A percentile compares a stretch with the other conserved stretches of the same genome.
Evolutionary conservation across 1,139 yeast genomes (phyloP).

Genomic region (Chernovozyma aurita): DNA sequence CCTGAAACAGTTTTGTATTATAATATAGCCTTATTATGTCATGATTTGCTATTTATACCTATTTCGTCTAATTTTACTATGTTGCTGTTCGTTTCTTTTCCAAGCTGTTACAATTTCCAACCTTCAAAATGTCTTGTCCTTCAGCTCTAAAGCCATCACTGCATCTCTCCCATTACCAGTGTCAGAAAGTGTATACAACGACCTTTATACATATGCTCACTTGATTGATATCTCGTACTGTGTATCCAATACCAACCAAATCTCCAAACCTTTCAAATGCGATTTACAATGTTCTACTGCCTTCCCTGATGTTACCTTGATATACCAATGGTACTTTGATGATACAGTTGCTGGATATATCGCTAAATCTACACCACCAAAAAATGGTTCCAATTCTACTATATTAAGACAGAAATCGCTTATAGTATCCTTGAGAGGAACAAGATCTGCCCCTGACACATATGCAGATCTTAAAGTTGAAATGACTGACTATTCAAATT

Average conservation of each 20-base stretch:
- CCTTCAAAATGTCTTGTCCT: too few species aligned
- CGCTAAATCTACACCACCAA: slow-evolving; percentile 23
- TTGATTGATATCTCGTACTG: slow-evolving; percentile 49
- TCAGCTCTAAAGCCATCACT: background rate
- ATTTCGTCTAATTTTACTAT: too few species aligned
- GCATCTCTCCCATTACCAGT: slow-evolving; percentile 1
- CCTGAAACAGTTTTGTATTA: too few species aligned
- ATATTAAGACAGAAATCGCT: slow-evolving; percentile 16
- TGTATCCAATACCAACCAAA: slow-evolving; percentile 30
- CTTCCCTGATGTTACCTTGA: slow-evolving; percentile 39
- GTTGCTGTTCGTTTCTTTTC: too few species aligned
- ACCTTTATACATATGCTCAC: slow-evolving; percentile 41
- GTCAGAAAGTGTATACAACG: slow-evolving; percentile 4
- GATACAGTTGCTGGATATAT: slow-evolving; percentile 38
- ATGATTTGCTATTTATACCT: too few species aligned
- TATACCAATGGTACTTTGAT: slow-evolving; percentile 45
- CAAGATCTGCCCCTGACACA: slow-evolving; percentile 44
- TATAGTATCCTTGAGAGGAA: slow-evolving; percentile 43
- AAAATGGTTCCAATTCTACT: slow-evolving; percentile 21
- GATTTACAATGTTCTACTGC: slow-evolving; percentile 33
- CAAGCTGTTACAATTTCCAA: too few species aligned
- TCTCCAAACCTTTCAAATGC: slow-evolving; percentile 43
- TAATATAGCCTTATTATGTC: too few species aligned
- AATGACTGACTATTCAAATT: slow-evolving; percentile 28
- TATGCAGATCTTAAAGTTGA: slow-evolving; percentile 42